Evolutionary conservation across 306 rosid species (phyloP), one percentile per base, ranked within the genome.

Genomic region (Crotalaria pallida): DNA sequence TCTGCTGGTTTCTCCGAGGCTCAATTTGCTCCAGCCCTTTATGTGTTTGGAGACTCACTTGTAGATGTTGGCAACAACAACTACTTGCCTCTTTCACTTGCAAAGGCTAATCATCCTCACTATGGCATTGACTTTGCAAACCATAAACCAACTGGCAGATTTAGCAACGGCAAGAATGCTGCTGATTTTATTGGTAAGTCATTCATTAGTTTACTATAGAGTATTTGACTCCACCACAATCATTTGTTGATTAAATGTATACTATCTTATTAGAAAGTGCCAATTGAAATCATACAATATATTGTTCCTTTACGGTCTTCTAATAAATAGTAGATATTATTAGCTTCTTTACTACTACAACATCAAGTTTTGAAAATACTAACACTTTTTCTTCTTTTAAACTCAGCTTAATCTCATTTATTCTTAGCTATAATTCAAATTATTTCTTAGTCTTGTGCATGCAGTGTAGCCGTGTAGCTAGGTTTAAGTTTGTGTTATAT

Each of bases 11-110:
- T 66, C 15, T 75, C 80, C 22, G 44, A 78, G 58, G 87, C 86
- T 61, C 77, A 87, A 66, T 58, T 24, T 80, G 84, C 74, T 63
- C 87, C 92, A 0, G 96, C 92, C 4, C 26, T 87, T 36, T 91
- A 85, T 23, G 89, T 91, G 12, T 91, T 91, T 18, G 96, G 97
- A 63, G 97, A 91, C 76, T 91, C 97, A 7, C 82, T 91, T 6
- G 79, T 79, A 1, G 97, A 91, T 27, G 97, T 91, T 16, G 97
- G 97, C 4, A 91, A 91, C 88, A 91, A 91, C 74, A 85, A 91
- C 61, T 66, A 80, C 81, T 74, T 91, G 5, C 26, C 47, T 24
- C 62, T 85, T 47, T 88, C 96, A 17, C 55, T 84, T 9, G 81
- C 63, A 47, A 85, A 84, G 78, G 98, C 96, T 26, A 82, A 92